Percentiles rank a stretch among this genome's conserved stretches.
phyloP scores from a whole-genome alignment of 768 basidiomycete species.

The Leccinum disarticulatum region DNA sequence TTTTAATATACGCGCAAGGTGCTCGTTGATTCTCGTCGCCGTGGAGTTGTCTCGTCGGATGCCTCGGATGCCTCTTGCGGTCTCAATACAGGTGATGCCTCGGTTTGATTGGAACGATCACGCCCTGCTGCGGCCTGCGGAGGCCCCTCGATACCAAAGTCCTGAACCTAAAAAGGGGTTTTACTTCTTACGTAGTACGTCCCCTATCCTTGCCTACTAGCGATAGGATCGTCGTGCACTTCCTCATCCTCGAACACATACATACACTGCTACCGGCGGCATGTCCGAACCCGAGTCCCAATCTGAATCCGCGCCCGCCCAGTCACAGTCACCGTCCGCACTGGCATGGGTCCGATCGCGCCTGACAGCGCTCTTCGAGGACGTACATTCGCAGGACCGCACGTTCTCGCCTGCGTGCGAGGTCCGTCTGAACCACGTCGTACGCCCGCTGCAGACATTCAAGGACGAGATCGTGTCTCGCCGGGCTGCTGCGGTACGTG shows the following conservation, averaged over 20 bases:
- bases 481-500: constrained; percentile 17
- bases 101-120: not conserved
- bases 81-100: not conserved
- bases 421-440: constrained; percentile 35
- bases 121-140: not conserved
- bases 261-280: not conserved
- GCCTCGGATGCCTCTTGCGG: not conserved
- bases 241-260: too few species aligned
- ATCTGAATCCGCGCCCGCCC: not conserved
- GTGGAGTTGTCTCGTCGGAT: not conserved
- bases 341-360: constrained; percentile 35
- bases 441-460: constrained; percentile 25
- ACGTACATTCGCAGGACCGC: constrained; percentile 13
- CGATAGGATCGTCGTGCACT: too few species aligned
- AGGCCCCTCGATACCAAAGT: not conserved
- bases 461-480: constrained; percentile 26
- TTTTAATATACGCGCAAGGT: not conserved
- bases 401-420: constrained; percentile 36
- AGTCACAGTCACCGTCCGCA: constrained; percentile 3
- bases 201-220: not conserved
- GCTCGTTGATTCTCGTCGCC: not conserved
- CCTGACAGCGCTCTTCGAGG: constrained; percentile 31
- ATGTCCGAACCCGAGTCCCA: not conserved
- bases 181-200: not conserved
- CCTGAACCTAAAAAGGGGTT: too few species aligned